phyloP scores from a whole-genome alignment of 768 basidiomycete species.

The Lepiota venenata region DNA sequence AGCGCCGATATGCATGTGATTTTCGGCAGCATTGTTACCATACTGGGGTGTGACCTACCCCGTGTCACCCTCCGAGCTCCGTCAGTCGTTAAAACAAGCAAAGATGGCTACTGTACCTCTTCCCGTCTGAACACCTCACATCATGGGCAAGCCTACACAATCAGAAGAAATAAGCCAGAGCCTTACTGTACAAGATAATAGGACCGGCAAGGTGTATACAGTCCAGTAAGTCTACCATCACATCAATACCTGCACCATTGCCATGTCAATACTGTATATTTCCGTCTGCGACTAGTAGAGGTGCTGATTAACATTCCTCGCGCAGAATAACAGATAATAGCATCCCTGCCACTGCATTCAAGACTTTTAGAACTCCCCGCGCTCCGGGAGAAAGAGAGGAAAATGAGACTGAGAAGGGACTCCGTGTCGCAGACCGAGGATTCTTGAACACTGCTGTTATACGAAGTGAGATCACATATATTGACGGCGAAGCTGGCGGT shows the following conservation, averaged over 20 bases:
- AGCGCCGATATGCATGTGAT: too few relatives aligned
- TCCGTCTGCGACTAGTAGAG: neutral
- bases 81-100: neutral
- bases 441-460: conserved; percentile 84
- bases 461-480: conserved; percentile 81
- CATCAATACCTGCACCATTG: neutral
- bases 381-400: conserved; percentile 65
- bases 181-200: conserved; percentile 77
- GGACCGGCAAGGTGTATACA: conserved; percentile 75
- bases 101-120: neutral
- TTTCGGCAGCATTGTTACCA: too few relatives aligned
- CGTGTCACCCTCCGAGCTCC: neutral
- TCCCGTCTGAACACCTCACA: conserved; percentile 7
- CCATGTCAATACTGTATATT: neutral
- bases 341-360: conserved; percentile 79
- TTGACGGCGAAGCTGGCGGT: conserved; percentile 87
- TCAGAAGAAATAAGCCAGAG: conserved; percentile 22
- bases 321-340: conserved; percentile 77
- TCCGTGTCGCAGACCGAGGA: conserved; percentile 76
- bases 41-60: too few relatives aligned
- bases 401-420: conserved; percentile 79
- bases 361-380: conserved; percentile 59
- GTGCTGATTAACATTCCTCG: neutral
- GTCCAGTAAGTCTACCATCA: conserved; percentile 55
- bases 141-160: conserved; percentile 27